These are phyloP conservation scores for Aaosphaeria pasadenensis DNA, from an alignment of 2,329 filamentous ascomycete species.

Conservation along the genomic window DNA sequence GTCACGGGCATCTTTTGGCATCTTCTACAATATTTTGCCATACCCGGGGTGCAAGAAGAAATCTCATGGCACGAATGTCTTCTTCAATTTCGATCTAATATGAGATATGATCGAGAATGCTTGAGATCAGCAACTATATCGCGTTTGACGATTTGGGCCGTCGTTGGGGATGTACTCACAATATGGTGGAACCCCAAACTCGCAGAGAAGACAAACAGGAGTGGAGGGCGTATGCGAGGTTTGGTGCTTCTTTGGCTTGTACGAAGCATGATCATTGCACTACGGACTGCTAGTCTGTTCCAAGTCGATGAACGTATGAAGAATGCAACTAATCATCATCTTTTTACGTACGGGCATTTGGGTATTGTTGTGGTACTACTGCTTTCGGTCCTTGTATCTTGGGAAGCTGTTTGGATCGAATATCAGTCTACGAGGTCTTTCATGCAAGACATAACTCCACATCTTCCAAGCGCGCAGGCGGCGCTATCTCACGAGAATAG, in stretches of 20 bases:
- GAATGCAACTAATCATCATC: conserved; percentile 15
- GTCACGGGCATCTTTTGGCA: conserved; percentile 37
- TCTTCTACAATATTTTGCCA: conserved; percentile 17
- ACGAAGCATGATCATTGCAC: conserved; percentile 57
- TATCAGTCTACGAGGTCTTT: conserved; percentile 39
- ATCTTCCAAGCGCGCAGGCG: conserved; percentile 15
- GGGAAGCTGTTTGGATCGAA: conserved; percentile 57
- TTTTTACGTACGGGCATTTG: conserved; percentile 52
- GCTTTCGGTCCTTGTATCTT: conserved; percentile 21
- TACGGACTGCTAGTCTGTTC: conserved; percentile 48
- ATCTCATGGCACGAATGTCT: conserved; percentile 16
- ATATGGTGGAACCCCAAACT: conserved; percentile 70
- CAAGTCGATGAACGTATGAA: conserved; percentile 19
- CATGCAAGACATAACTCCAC: conserved; percentile 18
- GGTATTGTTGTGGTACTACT: conserved; percentile 48
- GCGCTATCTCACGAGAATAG: conserved; percentile 14
- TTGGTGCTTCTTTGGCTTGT: conserved; percentile 65
- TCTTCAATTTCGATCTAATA: conserved; percentile 14
- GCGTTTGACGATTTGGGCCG: conserved; percentile 25
- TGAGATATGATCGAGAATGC: conserved; percentile 22
- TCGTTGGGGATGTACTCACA: conserved; percentile 51
- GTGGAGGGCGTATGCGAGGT: conserved; percentile 53
- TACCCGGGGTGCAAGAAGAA: conserved; percentile 4
- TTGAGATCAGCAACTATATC: conserved; percentile 18
- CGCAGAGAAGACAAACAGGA: conserved; percentile 58